A percentile compares a stretch with the other conserved stretches of the same genome.
phyloP scores from a whole-genome alignment of 306 rosid species.

The Medicago ruthenica region DNA sequence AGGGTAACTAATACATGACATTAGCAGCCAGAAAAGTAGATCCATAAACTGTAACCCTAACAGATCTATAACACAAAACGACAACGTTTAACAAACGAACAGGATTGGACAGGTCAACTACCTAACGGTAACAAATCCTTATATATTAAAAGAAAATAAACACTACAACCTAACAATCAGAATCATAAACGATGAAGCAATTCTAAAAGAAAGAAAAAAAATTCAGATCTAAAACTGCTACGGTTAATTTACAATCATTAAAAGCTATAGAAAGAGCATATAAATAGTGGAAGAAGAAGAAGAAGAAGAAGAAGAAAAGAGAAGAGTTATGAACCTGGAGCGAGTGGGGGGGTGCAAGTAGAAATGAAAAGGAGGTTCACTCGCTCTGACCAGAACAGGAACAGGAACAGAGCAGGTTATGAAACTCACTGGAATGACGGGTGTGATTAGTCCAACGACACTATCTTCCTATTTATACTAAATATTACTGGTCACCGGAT shows the following conservation, averaged over 20 bases:
- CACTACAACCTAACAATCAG: not conserved
- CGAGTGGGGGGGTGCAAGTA: slow-evolving; percentile 28
- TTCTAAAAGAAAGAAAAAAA: not conserved
- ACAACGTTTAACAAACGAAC: slow-evolving; percentile 4
- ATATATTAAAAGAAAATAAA: too few species aligned
- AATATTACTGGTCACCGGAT: slow-evolving; percentile 57
- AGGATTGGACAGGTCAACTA: slow-evolving; percentile 12
- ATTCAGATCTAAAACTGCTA: slow-evolving; percentile 40
- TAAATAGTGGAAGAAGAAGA: not conserved
- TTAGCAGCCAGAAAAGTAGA: slow-evolving; percentile 19
- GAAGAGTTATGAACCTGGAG: slow-evolving; percentile 43
- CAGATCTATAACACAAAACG: slow-evolving; percentile 41
- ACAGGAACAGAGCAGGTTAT: not conserved
- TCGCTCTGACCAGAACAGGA: not conserved
- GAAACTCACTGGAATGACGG: not conserved
- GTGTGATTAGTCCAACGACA: not conserved
- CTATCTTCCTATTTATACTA: slow-evolving; percentile 48
- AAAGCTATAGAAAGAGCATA: not conserved
- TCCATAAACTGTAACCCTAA: not conserved
- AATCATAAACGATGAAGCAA: not conserved
- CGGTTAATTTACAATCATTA: not conserved
- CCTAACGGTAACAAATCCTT: not conserved
- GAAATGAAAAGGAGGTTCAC: not conserved
- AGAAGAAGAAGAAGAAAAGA: not conserved
- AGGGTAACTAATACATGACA: not conserved